Percentiles rank a stretch among this genome's conserved stretches.
These are phyloP conservation scores for Trichoderma gracile DNA, from an alignment of 2,329 filamentous ascomycete genomes.

Conservation along the genomic window DNA sequence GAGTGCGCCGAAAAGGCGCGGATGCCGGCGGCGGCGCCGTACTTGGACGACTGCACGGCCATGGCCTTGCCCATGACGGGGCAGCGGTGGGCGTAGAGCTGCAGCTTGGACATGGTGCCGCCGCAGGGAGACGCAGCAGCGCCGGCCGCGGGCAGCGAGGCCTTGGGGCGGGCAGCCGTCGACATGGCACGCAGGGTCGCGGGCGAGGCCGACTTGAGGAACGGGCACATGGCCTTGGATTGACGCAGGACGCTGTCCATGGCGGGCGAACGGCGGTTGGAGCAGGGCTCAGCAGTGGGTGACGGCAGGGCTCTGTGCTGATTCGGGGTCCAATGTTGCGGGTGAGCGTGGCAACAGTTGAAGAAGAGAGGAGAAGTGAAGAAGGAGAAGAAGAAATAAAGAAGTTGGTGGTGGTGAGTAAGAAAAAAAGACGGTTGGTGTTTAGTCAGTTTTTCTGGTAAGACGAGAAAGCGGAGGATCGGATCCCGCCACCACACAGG, in stretches of 20 bases:
- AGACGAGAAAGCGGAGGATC: constrained; percentile 9
- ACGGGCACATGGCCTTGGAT: constrained; percentile 95
- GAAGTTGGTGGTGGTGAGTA: too few relatives aligned
- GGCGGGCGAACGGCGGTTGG: constrained; percentile 30
- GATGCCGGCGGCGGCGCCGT: constrained; percentile 51
- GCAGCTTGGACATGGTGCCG: constrained; percentile 94
- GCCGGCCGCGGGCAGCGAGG: constrained; percentile 74
- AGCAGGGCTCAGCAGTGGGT: not conserved
- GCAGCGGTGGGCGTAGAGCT: constrained; percentile 90
- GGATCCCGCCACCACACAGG: constrained; percentile 3
- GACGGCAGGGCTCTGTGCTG: not conserved
- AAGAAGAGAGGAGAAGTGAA: not conserved
- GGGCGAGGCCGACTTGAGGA: constrained; percentile 91
- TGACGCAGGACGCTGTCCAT: constrained; percentile 97
- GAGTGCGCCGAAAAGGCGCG: constrained; percentile 53
- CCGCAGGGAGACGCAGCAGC: constrained; percentile 73
- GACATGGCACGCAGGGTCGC: constrained; percentile 88
- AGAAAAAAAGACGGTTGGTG: not conserved
- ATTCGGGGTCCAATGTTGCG: constrained; percentile 4
- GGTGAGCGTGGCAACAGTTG: constrained; percentile 6
- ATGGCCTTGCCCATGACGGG: constrained; percentile 98
- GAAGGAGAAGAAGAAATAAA: not conserved
- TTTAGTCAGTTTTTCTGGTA: constrained; percentile 3
- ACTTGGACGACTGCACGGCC: constrained; percentile 73
- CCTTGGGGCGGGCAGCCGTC: constrained; percentile 65